These are phyloP conservation scores for Phalaenopsis equestris DNA, from an alignment of 106 monocot genomes.

Conservation along the genomic window DNA sequence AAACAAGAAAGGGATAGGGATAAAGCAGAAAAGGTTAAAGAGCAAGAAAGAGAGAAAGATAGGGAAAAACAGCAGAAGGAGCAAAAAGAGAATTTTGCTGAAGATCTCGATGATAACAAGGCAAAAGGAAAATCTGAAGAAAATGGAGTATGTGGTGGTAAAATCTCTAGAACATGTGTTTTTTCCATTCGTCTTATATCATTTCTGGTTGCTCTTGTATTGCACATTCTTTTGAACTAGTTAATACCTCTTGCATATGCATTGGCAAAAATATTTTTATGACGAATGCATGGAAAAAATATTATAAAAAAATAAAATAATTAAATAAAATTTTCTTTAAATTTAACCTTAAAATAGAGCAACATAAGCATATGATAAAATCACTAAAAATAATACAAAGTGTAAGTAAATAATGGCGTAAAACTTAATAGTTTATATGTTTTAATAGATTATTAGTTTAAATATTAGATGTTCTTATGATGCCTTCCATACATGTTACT, in stretches of 20 bases:
- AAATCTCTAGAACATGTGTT: slow-evolving; percentile 1
- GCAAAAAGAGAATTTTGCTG: slow-evolving; percentile 31
- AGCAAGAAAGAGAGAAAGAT: slow-evolving; percentile 49
- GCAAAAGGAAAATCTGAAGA: slow-evolving; percentile 38
- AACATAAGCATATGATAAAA: too few relatives aligned
- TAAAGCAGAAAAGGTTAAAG: slow-evolving; percentile 42
- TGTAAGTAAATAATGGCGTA: too few relatives aligned
- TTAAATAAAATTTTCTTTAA: too few relatives aligned
- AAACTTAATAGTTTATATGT: too few relatives aligned
- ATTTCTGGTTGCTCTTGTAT: not conserved
- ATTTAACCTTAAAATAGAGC: too few relatives aligned
- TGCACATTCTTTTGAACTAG: not conserved
- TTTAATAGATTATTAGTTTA: too few relatives aligned
- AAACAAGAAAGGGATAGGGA: slow-evolving; percentile 30
- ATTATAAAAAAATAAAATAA: too few relatives aligned
- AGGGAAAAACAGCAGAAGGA: slow-evolving; percentile 50
- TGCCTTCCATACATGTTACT: too few relatives aligned
- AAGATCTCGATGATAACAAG: slow-evolving; percentile 41
- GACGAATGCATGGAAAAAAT: not conserved
- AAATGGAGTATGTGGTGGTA: slow-evolving; percentile 46
- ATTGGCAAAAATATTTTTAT: not conserved
- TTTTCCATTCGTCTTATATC: not conserved
- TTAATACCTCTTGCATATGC: not conserved
- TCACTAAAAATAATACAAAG: too few relatives aligned
- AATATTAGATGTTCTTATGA: too few relatives aligned